Base-by-base conservation (phyloP, 306 rosid genomes). In the Sechiopsis laciniata region DNA sequence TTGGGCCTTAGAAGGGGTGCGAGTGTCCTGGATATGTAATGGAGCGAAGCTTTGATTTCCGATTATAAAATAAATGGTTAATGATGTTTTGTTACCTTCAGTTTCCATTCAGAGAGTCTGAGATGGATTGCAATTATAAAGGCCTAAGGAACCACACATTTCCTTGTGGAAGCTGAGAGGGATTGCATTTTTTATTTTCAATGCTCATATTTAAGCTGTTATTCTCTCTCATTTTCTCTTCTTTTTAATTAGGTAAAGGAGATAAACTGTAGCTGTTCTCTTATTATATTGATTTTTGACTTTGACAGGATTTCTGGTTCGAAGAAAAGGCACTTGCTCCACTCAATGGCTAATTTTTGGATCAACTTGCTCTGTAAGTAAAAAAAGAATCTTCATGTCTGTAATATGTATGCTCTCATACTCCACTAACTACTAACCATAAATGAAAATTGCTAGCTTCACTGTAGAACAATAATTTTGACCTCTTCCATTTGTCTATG, bases 91-190 rank as follows among this genome's bases (percentile, higher is more conserved):
- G 73, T 68, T 68, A 21, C 7, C 73, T 13, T 20, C 73, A 15
- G 57, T 24, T 13, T 0, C 58, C 45, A 69, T 69, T 69, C 26
- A 1, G 74, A 69, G 74, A 48, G 59, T 69, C 19, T 69, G 74
- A 69, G 59, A 69, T 50, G 74, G 74, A 69, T 13, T 50, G 59
- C 74, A 32, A 32, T 32, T 32, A 32, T 32, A 32, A 32, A 32
- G 5, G 37, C 37, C 37, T 46, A 12, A 24, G 56, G 21, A 22
- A 46, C 21, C 73, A 68, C 73, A 50, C 58, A 24, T 68, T 4
- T 55, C 12, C 42, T 69, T 50, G 58, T 69, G 74, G 74, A 69
- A 14, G 74, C 45, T 69, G 74, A 69, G 74, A 69, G 37, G 74
- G 74, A 69, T 22, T 3, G 74, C 74, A 69, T 51, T 50, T 52